Base-by-base conservation (phyloP, 2,329 filamentous ascomycete genomes). In the Huntiella abstrusa region DNA sequence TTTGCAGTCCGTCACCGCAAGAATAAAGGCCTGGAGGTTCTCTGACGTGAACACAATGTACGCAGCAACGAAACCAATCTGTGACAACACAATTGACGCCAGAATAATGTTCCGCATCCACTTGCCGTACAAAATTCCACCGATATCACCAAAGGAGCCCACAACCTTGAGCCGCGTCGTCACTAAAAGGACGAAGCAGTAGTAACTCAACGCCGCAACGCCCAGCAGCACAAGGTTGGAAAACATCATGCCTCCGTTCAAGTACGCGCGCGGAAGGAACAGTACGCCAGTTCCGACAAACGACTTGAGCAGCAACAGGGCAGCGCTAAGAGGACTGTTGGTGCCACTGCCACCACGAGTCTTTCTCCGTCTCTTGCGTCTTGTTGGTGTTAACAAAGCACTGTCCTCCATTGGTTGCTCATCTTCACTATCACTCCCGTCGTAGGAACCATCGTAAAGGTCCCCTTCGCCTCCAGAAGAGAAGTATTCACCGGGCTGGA, bases 21-120 rank as follows among this genome's bases (percentile, higher is more conserved):
- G 70, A 45, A 96, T 83, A 57, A 98, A 94, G 1, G 92, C 91
- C 59, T 94, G 87, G 49, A 98, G 62, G 51, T 98, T 98, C 58
- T 95, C 83, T 16, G 87, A 84, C 1, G 91, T 94, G 59, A 98
- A 98, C 49, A 98, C 88, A 54, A 88, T 95, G 59, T 96, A 95
- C 12, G 88, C 87, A 1, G 85, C 82, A 12, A 93, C 84, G 59
- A 96, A 96, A 5, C 91, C 88, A 51, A 96, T 76, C 62, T 98
- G 91, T 56, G 86, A 94, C 57, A 96, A 73, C 47, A 98, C 88
- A 53, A 98, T 92, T 4, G 91, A 96, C 17, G 71, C 70, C 51
- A 98, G 75, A 58, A 98, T 96, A 55, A 92, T 65, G 50, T 73
- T 78, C 51, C 87, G 76, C 80, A 98, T 83, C 72, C 82, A 87